phyloP scores from a whole-genome alignment of 306 rosid species.

The Urtica urens region DNA sequence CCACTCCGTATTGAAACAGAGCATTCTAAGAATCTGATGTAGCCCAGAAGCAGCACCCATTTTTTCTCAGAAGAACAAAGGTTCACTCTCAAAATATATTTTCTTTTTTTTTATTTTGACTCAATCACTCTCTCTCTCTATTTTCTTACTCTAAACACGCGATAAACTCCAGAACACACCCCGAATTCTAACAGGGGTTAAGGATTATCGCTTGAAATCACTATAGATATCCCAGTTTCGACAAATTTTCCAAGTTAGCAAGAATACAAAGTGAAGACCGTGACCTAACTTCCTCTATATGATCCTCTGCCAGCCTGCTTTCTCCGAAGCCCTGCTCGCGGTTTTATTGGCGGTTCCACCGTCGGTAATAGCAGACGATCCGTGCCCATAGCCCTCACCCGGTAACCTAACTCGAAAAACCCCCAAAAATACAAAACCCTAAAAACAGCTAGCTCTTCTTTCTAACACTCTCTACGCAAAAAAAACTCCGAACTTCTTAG shows the following conservation, averaged over 20 bases:
- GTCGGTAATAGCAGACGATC: conserved; percentile 63
- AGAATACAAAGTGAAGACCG: not conserved
- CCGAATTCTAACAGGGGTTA: conserved; percentile 1
- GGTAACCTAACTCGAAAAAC: conserved; percentile 12
- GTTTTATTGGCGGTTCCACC: conserved; percentile 95
- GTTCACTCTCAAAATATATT: too few species aligned
- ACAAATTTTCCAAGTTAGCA: conserved; percentile 11
- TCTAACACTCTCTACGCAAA: conserved; percentile 10
- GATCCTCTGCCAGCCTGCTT: conserved; percentile 99
- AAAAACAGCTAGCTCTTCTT: too few species aligned
- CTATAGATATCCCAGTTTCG: conserved; percentile 6
- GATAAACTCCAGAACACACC: conserved; percentile 16
- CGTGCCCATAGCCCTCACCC: conserved; percentile 79
- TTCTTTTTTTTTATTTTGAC: conserved; percentile 10
- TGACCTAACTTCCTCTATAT: conserved; percentile 82
- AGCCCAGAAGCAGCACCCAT: conserved; percentile 55
- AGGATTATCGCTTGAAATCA: not conserved
- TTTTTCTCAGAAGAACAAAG: conserved; percentile 22
- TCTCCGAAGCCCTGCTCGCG: conserved; percentile 97
- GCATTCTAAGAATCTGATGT: conserved; percentile 57
- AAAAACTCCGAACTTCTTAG: conserved; percentile 17
- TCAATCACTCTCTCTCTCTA: not conserved
- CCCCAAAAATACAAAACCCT: conserved; percentile 23
- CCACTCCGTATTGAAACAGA: conserved; percentile 80
- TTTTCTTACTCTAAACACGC: conserved; percentile 13